A percentile compares a stretch with the other conserved stretches of the same genome.
Evolutionary conservation across 2,329 filamentous ascomycete genomes (phyloP).

Genomic region (Neocucurbitaria cava): DNA sequence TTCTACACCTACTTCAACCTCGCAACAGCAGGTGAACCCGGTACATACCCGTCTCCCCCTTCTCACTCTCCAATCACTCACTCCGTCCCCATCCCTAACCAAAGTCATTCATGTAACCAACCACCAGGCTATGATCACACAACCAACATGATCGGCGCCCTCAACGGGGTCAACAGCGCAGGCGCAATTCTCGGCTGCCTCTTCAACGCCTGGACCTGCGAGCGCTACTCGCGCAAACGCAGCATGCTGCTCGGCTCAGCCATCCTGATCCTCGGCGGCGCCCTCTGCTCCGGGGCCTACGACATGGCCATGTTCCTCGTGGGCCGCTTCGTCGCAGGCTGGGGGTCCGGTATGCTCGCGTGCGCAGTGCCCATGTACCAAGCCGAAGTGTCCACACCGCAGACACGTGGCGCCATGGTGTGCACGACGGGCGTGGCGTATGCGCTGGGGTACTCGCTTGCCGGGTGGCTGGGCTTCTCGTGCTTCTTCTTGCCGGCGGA

Average conservation of each 20-base stretch:
- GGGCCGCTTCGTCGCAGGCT: conserved; percentile 48
- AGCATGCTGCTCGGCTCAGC: conserved; percentile 48
- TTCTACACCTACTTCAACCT: conserved; percentile 55
- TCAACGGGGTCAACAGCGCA: conserved; percentile 56
- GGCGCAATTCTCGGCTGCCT: conserved; percentile 49
- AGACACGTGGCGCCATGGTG: conserved; percentile 49
- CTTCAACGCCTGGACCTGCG: conserved; percentile 50
- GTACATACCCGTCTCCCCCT: neutral
- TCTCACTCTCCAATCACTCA: neutral
- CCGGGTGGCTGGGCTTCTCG: conserved; percentile 52
- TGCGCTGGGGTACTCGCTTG: conserved; percentile 50
- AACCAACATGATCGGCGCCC: conserved; percentile 52
- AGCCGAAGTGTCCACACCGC: conserved; percentile 51
- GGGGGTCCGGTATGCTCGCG: conserved; percentile 47
- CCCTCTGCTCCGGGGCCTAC: conserved; percentile 48
- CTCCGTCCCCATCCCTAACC: neutral
- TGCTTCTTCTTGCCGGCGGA: conserved; percentile 49
- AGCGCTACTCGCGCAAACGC: conserved; percentile 47
- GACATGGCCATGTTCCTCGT: conserved; percentile 52
- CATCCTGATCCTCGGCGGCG: conserved; percentile 50
- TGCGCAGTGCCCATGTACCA: conserved; percentile 48
- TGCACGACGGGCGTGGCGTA: conserved; percentile 50
- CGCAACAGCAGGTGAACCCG: conserved; percentile 44
- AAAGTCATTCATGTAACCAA: no score
- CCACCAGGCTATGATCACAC: conserved; percentile 50